phyloP scores from a whole-genome alignment of 257 asterid species.

The Primulina huaijiensis region DNA sequence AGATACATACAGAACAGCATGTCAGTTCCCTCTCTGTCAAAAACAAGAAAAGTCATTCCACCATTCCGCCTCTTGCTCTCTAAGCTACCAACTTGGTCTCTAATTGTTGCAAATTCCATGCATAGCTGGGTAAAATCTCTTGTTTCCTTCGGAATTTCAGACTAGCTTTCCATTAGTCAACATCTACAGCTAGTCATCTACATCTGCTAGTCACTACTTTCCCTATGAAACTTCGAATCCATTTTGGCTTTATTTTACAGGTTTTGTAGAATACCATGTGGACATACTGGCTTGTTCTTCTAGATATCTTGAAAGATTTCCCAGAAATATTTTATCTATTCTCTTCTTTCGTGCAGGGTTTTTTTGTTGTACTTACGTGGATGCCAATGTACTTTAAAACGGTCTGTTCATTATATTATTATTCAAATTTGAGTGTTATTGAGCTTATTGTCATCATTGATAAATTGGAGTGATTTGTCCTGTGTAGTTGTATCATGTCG shows the following conservation, averaged over 20 bases:
- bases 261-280: too few species aligned
- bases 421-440: background rate
- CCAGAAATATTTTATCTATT: constrained; percentile 18
- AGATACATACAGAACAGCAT: constrained; percentile 62
- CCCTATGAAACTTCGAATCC: constrained; percentile 1
- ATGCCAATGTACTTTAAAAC: constrained; percentile 95
- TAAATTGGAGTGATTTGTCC: constrained; percentile 17
- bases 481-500: constrained; percentile 78
- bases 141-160: constrained; percentile 20
- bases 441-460: constrained; percentile 16
- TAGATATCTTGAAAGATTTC: constrained; percentile 20
- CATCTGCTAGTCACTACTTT: constrained; percentile 10
- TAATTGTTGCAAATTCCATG: constrained; percentile 93
- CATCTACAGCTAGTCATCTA: constrained; percentile 1
- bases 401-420: constrained; percentile 37
- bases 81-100: constrained; percentile 91
- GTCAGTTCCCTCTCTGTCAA: constrained; percentile 32
- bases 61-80: constrained; percentile 86
- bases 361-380: constrained; percentile 94
- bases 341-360: constrained; percentile 61
- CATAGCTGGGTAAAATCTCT: constrained; percentile 86
- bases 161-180: background rate
- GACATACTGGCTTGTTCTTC: background rate
- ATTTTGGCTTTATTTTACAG: constrained; percentile 15
- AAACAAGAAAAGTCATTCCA: constrained; percentile 56